phyloP scores from a whole-genome alignment of 2,329 filamentous ascomycete species.

The Nemania bipapillata region DNA sequence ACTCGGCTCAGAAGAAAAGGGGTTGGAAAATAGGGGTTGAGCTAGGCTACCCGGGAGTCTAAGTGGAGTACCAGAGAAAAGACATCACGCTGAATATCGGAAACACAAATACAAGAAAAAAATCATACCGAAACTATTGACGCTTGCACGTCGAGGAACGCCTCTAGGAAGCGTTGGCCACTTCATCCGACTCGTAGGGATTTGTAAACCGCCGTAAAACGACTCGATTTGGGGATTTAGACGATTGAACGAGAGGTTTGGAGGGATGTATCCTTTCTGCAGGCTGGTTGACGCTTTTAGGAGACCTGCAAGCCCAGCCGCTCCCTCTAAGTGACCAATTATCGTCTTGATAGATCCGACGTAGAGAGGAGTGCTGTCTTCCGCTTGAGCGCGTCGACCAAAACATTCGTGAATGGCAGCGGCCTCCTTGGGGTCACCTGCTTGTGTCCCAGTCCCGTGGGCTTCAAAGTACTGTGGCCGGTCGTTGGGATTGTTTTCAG shows the following conservation, averaged over 20 bases:
- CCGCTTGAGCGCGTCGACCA: conserved; percentile 13
- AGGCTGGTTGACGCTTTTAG: conserved; percentile 44
- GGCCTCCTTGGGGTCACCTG: conserved; percentile 44
- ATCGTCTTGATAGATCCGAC: conserved; percentile 38
- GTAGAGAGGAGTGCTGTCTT: background rate
- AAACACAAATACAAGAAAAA: too few relatives aligned
- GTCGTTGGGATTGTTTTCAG: conserved; percentile 23
- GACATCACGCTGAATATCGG: too few relatives aligned
- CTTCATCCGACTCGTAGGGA: conserved; percentile 19
- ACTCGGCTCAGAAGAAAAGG: too few relatives aligned
- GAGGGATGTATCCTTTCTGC: conserved; percentile 41
- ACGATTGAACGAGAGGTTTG: conserved; percentile 49
- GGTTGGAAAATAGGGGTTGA: too few relatives aligned
- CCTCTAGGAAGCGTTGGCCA: conserved; percentile 39
- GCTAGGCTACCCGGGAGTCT: too few relatives aligned
- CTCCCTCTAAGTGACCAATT: conserved; percentile 47
- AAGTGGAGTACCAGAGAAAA: too few relatives aligned
- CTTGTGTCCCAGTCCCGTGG: conserved; percentile 44
- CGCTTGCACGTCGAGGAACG: conserved; percentile 40
- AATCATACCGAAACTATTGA: conserved; percentile 43
- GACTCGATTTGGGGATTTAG: conserved; percentile 48
- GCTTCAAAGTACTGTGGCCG: conserved; percentile 42
- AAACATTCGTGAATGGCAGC: conserved; percentile 38
- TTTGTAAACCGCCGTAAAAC: conserved; percentile 38
- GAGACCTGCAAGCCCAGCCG: conserved; percentile 46